These are phyloP conservation scores for Phellinidium pouzarii DNA, from an alignment of 1,284 basidiomycete genomes.

Conservation along the genomic window DNA sequence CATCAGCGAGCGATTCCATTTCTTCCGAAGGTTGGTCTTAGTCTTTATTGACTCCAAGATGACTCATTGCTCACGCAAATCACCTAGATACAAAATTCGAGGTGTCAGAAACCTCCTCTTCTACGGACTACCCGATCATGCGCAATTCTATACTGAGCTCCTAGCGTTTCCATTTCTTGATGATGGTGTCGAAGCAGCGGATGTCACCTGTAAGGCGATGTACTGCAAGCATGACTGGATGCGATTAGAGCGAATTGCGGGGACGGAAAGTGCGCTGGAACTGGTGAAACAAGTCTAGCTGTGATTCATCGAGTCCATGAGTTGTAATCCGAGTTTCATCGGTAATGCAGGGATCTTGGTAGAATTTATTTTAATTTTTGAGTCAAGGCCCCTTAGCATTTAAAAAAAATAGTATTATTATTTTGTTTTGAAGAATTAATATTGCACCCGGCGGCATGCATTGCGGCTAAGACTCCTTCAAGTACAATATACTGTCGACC, in stretches of 20 bases:
- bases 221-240: conserved; percentile 90
- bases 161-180: conserved; percentile 83
- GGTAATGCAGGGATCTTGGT: background rate
- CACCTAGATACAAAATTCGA: conserved; percentile 75
- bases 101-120: conserved; percentile 91
- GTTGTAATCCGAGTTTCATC: background rate
- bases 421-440: no score
- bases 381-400: background rate
- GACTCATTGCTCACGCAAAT: conserved; percentile 12
- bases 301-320: background rate
- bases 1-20: conserved; percentile 95
- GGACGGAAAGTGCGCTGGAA: conserved; percentile 24
- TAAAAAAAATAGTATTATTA: no score
- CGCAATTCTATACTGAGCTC: conserved; percentile 87
- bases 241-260: conserved; percentile 74
- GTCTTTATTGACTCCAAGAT: background rate
- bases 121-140: conserved; percentile 87
- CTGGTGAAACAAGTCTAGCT: conserved; percentile 9
- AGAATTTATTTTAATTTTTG: background rate
- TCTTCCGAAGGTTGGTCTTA: conserved; percentile 72
- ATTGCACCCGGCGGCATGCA: no score
- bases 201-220: conserved; percentile 71
- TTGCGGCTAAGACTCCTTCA: no score
- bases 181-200: conserved; percentile 68
- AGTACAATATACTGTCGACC: no score